Conservation (phyloP, 2,329 filamentous ascomycete genomes). For the Nemania diffusa region DNA sequence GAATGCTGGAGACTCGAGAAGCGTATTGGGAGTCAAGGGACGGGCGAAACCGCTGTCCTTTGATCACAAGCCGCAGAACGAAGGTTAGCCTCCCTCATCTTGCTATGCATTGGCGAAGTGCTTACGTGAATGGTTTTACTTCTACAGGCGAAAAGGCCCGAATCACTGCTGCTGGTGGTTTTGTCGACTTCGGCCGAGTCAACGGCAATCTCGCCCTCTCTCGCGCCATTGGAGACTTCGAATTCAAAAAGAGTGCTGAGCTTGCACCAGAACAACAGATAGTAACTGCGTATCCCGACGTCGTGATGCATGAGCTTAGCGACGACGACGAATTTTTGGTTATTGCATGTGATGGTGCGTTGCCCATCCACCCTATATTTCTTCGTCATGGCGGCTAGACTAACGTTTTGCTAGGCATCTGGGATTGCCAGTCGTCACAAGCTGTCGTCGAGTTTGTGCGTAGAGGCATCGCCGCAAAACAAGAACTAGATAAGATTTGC, state of each 20-base stretch:
- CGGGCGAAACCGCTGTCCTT: slow-evolving; percentile 98
- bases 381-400: neutral
- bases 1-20: slow-evolving; percentile 95
- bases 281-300: slow-evolving; percentile 95
- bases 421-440: slow-evolving; percentile 99
- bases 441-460: slow-evolving; percentile 96
- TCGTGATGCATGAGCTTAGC: slow-evolving; percentile 87
- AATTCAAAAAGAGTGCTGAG: slow-evolving; percentile 99
- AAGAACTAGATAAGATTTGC: slow-evolving; percentile 93
- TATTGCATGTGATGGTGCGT: slow-evolving; percentile 88
- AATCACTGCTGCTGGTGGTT: slow-evolving; percentile 94
- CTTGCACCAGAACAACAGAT: slow-evolving; percentile 98
- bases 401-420: slow-evolving; percentile 77
- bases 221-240: slow-evolving; percentile 97
- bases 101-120: slow-evolving; percentile 5
- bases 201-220: slow-evolving; percentile 98
- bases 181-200: slow-evolving; percentile 97
- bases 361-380: neutral
- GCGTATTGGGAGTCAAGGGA: slow-evolving; percentile 94
- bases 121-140: slow-evolving; percentile 24
- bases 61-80: slow-evolving; percentile 98
- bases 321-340: slow-evolving; percentile 97
- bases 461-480: slow-evolving; percentile 94
- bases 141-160: slow-evolving; percentile 87
- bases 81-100: slow-evolving; percentile 68